Evolutionary conservation across 169 alveolate species (phyloP).

Genomic region (Eimeria tenella): DNA sequence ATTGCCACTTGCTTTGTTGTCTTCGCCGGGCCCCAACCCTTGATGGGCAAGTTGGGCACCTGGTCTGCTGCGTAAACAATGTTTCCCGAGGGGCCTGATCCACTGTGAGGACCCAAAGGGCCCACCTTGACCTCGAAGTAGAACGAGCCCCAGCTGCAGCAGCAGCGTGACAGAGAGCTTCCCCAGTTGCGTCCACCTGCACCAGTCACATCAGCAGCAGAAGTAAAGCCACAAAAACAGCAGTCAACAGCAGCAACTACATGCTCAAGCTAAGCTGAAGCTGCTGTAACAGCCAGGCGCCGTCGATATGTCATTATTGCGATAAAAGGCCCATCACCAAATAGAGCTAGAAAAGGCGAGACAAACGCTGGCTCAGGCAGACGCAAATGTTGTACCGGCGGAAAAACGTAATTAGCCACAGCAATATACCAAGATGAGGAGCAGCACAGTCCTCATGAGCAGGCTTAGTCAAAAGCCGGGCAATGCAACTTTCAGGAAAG

Average conservation of each 20-base stretch:
- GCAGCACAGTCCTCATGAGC: too few relatives aligned
- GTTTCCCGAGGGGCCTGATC: background rate
- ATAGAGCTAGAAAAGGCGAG: too few relatives aligned
- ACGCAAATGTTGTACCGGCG: too few relatives aligned
- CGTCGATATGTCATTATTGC: too few relatives aligned
- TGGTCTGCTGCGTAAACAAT: background rate
- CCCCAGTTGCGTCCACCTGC: constrained; percentile 31
- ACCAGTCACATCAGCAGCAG: background rate
- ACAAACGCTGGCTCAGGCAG: too few relatives aligned
- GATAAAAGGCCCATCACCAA: too few relatives aligned
- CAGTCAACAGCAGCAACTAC: background rate
- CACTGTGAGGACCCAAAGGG: background rate
- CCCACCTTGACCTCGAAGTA: constrained; percentile 42
- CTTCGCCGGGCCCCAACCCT: constrained; percentile 17
- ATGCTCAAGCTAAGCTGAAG: too few relatives aligned
- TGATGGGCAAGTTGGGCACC: background rate
- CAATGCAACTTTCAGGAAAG: background rate
- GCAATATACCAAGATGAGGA: too few relatives aligned
- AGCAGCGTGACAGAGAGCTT: constrained; percentile 9
- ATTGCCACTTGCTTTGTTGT: background rate
- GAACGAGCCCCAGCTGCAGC: constrained; percentile 45
- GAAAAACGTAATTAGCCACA: too few relatives aligned
- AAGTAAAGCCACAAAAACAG: background rate
- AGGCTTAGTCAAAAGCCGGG: background rate
- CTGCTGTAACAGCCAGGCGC: too few relatives aligned